Conservation (phyloP, 148 eudicot genomes). For the Cornus florida region DNA sequence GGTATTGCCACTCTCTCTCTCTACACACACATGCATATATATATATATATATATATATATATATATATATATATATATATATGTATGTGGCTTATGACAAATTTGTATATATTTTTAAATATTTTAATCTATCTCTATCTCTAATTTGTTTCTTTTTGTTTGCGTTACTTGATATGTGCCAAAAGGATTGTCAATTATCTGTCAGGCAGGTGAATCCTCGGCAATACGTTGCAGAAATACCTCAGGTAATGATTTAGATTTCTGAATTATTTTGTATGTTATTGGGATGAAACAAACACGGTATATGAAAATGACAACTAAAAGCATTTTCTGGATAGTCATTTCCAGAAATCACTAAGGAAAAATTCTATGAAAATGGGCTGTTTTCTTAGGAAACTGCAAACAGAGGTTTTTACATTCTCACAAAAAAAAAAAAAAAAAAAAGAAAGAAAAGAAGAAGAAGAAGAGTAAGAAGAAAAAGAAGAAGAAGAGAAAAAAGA, state of each 20-base stretch:
- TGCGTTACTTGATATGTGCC: constrained; percentile 2
- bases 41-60: background rate
- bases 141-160: constrained; percentile 4
- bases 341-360: background rate
- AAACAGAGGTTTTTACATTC: background rate
- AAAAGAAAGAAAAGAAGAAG: background rate
- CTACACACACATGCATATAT: background rate
- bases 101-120: too few species aligned
- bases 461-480: too few species aligned
- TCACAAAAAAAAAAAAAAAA: too few species aligned
- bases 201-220: constrained; percentile 92
- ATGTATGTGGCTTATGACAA: background rate
- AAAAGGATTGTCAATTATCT: constrained; percentile 86
- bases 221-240: constrained; percentile 94
- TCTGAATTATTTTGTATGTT: background rate
- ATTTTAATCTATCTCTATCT: background rate
- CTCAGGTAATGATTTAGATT: constrained; percentile 46
- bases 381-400: background rate
- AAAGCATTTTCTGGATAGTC: too few species aligned
- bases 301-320: background rate
- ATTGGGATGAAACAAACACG: background rate
- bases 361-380: background rate
- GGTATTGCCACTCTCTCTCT: constrained; percentile 25
- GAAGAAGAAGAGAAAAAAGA: too few species aligned
- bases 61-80: background rate